Percentiles rank a stretch among this genome's conserved stretches.
Conservation (phyloP, 1,284 basidiomycete genomes). For the Termitomyces sp. region DNA sequence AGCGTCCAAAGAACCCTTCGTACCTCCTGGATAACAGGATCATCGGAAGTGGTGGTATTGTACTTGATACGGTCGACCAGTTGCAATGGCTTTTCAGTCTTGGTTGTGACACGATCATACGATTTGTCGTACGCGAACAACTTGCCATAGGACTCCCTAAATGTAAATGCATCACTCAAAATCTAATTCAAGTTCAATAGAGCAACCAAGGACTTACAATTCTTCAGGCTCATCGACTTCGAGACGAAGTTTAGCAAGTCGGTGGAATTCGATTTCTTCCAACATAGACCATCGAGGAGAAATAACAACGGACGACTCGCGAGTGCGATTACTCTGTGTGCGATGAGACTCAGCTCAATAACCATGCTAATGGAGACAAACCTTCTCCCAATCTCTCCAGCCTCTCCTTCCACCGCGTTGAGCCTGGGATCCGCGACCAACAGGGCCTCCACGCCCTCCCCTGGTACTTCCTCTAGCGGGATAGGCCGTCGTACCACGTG, state of each 20-base stretch:
- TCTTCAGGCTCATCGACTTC: conserved; percentile 90
- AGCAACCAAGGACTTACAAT: conserved; percentile 48
- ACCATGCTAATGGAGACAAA: conserved; percentile 22
- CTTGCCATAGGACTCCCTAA: conserved; percentile 83
- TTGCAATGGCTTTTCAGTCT: conserved; percentile 87
- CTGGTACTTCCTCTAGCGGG: conserved; percentile 42
- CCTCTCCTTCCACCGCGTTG: conserved; percentile 73
- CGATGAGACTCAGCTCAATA: not conserved
- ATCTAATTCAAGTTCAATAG: conserved; percentile 7
- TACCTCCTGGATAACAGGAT: conserved; percentile 90
- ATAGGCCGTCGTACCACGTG: conserved; percentile 41
- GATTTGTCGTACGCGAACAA: conserved; percentile 92
- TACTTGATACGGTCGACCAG: conserved; percentile 95
- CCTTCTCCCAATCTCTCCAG: conserved; percentile 96
- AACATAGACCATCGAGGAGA: conserved; percentile 90
- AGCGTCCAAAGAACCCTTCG: conserved; percentile 15
- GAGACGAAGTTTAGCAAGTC: conserved; percentile 86
- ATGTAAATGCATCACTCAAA: conserved; percentile 25
- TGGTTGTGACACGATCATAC: conserved; percentile 94
- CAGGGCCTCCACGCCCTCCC: conserved; percentile 42
- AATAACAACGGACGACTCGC: conserved; percentile 94
- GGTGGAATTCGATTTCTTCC: conserved; percentile 97
- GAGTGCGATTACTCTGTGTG: conserved; percentile 74
- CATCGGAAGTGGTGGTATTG: conserved; percentile 96
- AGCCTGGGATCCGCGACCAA: conserved; percentile 28